Base-by-base conservation (phyloP, 176 grass and related monocot genomes). In the Phragmites australis region DNA sequence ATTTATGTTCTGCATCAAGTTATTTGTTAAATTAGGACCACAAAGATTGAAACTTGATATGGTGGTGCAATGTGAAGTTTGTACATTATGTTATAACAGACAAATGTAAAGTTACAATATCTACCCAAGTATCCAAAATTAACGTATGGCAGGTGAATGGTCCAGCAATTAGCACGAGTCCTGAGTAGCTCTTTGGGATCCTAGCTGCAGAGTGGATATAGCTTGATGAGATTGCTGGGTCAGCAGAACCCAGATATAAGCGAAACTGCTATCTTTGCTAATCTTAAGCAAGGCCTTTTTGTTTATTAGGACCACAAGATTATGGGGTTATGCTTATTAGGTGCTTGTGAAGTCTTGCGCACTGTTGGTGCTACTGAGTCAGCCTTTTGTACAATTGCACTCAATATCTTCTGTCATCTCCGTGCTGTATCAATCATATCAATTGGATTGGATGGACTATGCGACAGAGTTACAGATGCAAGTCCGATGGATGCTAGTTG, bases 21-120 rank as follows among this genome's bases (percentile, higher is more conserved):
- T 50, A 65, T 72, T 68, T 79, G 46, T 79, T 59, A 32, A 17
- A 22, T 68, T 59, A 59, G 41, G 51, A 53, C n/a, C 26, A 57
- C 51, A 53, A 51, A 88, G 26, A 51, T 45, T 64, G 5, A 65
- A 77, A 60, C 58, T 85, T n/a, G 19, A 64, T 72, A 72, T 43
- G 1, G 6, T 72, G 34, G 23, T 77, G 41, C 44, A 79, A 34
- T 11, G 15, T 68, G 16, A 26, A 6, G 16, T 58, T 67, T 72
- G 61, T 32, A 65, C 46, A 49, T 15, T 62, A 37, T 63, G 46
- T 21, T 78, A 48, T 71, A 63, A 32, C 14, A 58, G 25, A 26
- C 11, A 27, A 58, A 58, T 13, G 55, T 58, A 58, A 58, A 58
- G 25, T 27, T 52, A 9, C 53, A 25, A 57, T 18, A 61, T 61